phyloP scores from a whole-genome alignment of 2,329 filamentous ascomycete genomes.

The Penicillium corylophilum region DNA sequence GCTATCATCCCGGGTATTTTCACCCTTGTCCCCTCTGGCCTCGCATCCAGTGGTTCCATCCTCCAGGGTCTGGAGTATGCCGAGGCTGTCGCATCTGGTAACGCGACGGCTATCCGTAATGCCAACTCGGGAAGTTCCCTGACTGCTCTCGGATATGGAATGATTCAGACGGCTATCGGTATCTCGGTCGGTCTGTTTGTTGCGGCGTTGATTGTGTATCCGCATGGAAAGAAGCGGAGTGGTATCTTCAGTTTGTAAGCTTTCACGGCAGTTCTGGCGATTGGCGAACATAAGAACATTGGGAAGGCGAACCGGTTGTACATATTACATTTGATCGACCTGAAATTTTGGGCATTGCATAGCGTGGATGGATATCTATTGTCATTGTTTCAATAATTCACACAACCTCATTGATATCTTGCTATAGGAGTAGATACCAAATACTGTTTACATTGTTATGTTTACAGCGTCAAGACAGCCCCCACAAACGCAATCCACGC shows the following conservation, averaged over 20 bases:
- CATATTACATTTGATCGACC: background rate
- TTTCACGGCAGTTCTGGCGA: background rate
- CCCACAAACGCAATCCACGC: constrained; percentile 15
- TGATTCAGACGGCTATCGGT: constrained; percentile 48
- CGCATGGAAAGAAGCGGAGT: constrained; percentile 45
- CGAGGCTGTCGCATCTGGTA: constrained; percentile 46
- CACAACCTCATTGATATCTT: no score
- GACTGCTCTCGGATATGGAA: constrained; percentile 41
- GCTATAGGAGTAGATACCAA: no score
- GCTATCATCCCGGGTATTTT: constrained; percentile 86
- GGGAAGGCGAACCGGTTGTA: background rate
- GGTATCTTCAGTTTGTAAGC: constrained; percentile 42
- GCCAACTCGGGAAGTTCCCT: constrained; percentile 18
- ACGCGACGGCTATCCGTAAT: constrained; percentile 1
- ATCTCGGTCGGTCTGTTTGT: constrained; percentile 49
- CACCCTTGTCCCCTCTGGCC: constrained; percentile 59
- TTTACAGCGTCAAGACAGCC: constrained; percentile 10
- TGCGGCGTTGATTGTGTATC: constrained; percentile 47
- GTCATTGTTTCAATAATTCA: no score
- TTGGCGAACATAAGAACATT: background rate
- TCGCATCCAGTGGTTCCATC: constrained; percentile 56
- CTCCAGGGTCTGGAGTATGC: constrained; percentile 56
- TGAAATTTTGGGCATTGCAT: background rate
- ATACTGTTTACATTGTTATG: no score
- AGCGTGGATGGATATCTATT: background rate